Evolutionary conservation across 306 rosid genomes (phyloP).

Genomic region (Pterocarpus macrocarpus): DNA sequence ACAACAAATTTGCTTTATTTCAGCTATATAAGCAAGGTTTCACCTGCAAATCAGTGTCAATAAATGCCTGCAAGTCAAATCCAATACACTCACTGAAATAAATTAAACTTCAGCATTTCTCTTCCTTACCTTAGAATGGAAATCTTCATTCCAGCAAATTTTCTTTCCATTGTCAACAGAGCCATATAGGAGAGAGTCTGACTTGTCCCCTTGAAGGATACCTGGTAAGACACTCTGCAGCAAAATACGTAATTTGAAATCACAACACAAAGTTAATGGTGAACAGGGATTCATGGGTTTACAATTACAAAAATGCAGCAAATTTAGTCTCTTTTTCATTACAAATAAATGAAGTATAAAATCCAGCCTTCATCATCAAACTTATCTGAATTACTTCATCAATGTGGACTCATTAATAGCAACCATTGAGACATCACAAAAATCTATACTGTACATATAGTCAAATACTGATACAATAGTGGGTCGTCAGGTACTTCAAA

Average conservation of each 20-base stretch:
- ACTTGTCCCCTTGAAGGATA: conserved; percentile 91
- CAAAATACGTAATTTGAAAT: conserved; percentile 31
- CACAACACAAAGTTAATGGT: conserved; percentile 3
- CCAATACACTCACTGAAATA: conserved; percentile 20
- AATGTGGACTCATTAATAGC: neutral
- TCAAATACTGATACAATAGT: too few relatives aligned
- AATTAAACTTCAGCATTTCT: conserved; percentile 15
- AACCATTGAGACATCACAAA: neutral
- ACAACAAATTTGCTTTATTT: neutral
- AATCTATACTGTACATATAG: neutral
- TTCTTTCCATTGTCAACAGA: conserved; percentile 92
- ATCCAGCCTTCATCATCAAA: conserved; percentile 17
- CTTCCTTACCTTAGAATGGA: conserved; percentile 81
- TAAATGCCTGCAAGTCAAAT: conserved; percentile 23
- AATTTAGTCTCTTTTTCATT: conserved; percentile 8
- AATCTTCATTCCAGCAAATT: conserved; percentile 85
- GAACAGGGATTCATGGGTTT: neutral
- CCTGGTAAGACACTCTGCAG: conserved; percentile 92
- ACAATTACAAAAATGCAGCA: conserved; percentile 4
- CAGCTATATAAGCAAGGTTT: conserved; percentile 20
- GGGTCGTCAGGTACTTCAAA: too few relatives aligned
- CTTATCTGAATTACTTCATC: neutral
- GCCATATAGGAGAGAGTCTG: conserved; percentile 79
- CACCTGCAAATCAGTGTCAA: conserved; percentile 2
- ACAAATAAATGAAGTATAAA: neutral